A percentile compares a stretch with the other conserved stretches of the same genome.
Conservation (phyloP, 331 rosid genomes). For the Acacia concinna region DNA sequence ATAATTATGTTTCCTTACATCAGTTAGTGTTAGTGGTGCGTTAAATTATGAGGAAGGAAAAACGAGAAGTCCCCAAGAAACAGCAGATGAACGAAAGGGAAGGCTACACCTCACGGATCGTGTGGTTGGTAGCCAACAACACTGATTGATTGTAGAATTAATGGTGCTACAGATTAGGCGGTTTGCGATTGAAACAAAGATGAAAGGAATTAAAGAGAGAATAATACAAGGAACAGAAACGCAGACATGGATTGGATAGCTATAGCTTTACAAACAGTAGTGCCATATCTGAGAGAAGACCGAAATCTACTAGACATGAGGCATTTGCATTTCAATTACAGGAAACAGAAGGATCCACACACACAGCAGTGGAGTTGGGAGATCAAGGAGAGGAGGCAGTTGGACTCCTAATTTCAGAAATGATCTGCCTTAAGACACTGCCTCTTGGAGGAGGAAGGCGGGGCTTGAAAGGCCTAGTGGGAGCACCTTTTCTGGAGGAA, state of each 20-base stretch:
- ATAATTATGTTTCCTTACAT: no score
- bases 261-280: not conserved
- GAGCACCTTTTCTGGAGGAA: not conserved
- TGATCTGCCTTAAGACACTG: not conserved
- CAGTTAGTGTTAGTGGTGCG: no score
- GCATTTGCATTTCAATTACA: not conserved
- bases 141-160: no score
- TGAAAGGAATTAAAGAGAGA: not conserved
- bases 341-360: not conserved
- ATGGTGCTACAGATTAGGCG: not conserved
- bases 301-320: not conserved
- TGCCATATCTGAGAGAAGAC: not conserved
- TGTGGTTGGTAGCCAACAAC: no score
- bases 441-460: not conserved
- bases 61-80: no score
- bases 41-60: no score
- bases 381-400: not conserved
- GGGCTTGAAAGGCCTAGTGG: not conserved
- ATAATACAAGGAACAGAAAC: not conserved
- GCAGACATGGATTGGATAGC: not conserved
- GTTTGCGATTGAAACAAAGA: not conserved
- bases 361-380: not conserved
- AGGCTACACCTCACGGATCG: no score
- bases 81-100: no score
- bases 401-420: not conserved